Conservation (phyloP, 139 green algal species). For the Picochlorum sp. region DNA sequence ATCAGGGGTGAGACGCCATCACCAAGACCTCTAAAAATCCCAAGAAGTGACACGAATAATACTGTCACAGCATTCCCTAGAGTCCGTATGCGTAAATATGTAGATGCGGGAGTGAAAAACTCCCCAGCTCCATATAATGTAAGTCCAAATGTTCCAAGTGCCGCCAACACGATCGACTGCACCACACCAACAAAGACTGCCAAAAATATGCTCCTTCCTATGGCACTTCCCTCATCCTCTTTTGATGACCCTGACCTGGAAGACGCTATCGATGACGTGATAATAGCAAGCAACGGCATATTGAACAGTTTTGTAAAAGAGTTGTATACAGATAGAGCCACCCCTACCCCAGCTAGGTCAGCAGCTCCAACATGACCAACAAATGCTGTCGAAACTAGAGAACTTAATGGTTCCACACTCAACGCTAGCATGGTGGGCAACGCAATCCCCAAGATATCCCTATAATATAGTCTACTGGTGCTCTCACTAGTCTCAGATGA, state of each 20-base stretch:
- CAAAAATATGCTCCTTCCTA: slow-evolving; percentile 22
- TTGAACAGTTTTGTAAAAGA: slow-evolving; percentile 68
- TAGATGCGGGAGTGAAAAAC: slow-evolving; percentile 20
- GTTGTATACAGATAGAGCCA: slow-evolving; percentile 62
- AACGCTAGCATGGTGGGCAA: slow-evolving; percentile 54
- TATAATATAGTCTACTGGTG: slow-evolving; percentile 7
- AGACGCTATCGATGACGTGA: slow-evolving; percentile 50
- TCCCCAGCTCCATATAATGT: slow-evolving; percentile 38
- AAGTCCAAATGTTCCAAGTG: slow-evolving; percentile 7
- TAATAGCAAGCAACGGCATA: slow-evolving; percentile 59
- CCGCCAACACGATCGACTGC: slow-evolving; percentile 40
- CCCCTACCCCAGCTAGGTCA: slow-evolving; percentile 51
- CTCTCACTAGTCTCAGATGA: not conserved
- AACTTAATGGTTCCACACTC: slow-evolving; percentile 60
- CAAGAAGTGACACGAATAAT: slow-evolving; percentile 41
- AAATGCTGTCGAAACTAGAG: slow-evolving; percentile 58
- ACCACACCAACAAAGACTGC: slow-evolving; percentile 17
- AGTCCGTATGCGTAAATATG: slow-evolving; percentile 45
- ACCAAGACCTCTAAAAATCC: slow-evolving; percentile 43
- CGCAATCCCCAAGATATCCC: slow-evolving; percentile 43
- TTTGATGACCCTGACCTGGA: slow-evolving; percentile 23
- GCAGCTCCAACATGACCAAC: slow-evolving; percentile 49
- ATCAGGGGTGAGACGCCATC: slow-evolving; percentile 27
- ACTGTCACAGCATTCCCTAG: slow-evolving; percentile 49
- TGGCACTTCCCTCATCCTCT: slow-evolving; percentile 12